A percentile compares a stretch with the other conserved stretches of the same genome.
Conservation (phyloP, 306 rosid species). For the Prinsepia uniflora region DNA sequence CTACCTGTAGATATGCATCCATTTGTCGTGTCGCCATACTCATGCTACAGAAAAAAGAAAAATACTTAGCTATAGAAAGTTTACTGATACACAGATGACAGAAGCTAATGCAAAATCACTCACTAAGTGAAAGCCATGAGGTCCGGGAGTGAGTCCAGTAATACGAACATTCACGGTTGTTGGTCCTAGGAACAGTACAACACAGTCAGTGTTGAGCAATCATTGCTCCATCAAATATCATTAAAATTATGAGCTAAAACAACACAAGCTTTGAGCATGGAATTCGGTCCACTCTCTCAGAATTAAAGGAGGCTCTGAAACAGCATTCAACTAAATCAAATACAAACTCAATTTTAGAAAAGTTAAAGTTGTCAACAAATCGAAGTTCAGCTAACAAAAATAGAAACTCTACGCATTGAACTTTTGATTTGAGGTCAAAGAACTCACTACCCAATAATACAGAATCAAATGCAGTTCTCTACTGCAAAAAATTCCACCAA, state of each 20-base stretch:
- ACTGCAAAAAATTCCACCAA: background rate
- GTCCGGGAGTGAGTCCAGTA: constrained; percentile 82
- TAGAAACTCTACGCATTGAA: background rate
- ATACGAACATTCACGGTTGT: constrained; percentile 76
- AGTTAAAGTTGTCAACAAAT: background rate
- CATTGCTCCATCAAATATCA: background rate
- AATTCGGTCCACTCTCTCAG: background rate
- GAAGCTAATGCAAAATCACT: constrained; percentile 33
- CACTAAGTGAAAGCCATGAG: constrained; percentile 87
- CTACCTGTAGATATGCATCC: constrained; percentile 93
- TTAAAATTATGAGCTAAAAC: background rate
- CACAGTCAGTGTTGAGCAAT: background rate
- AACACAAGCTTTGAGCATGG: background rate
- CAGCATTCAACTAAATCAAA: background rate
- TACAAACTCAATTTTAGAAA: background rate
- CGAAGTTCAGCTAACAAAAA: background rate
- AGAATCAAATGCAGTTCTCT: background rate
- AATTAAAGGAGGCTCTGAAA: background rate
- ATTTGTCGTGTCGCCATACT: constrained; percentile 93
- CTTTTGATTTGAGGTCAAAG: background rate
- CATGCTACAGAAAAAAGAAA: constrained; percentile 56
- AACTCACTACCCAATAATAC: background rate
- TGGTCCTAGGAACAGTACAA: constrained; percentile 53
- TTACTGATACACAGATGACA: background rate
- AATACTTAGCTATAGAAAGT: constrained; percentile 1